Conservation (phyloP, 2,329 filamentous ascomycete species). For the Zasmidium citrigriseum region DNA sequence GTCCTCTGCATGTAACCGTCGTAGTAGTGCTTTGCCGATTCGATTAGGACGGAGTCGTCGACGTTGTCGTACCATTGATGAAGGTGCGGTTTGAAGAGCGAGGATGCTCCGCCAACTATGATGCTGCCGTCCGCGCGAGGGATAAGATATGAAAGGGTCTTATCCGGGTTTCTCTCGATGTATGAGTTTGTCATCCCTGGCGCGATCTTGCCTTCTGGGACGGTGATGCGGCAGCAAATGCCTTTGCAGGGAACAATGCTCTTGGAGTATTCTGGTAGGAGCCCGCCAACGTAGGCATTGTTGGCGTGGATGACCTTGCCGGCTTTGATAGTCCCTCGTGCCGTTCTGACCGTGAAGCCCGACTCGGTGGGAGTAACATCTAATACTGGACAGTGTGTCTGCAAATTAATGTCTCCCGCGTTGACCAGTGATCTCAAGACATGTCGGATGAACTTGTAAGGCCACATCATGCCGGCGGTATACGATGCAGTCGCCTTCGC, state of each 20-base stretch:
- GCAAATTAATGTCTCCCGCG: conserved; percentile 62
- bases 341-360: conserved; percentile 18
- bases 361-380: conserved; percentile 12
- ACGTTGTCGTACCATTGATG: conserved; percentile 49
- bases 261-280: conserved; percentile 36
- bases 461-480: conserved; percentile 69
- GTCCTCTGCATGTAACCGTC: conserved; percentile 49
- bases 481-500: conserved; percentile 34
- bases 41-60: conserved; percentile 49
- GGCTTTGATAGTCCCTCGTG: conserved; percentile 25
- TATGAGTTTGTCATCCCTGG: conserved; percentile 23
- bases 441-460: conserved; percentile 76
- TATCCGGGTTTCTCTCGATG: conserved; percentile 20
- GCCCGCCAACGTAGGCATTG: conserved; percentile 37
- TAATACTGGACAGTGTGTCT: conserved; percentile 67
- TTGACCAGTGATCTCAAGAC: conserved; percentile 62
- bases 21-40: conserved; percentile 45
- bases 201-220: conserved; percentile 13
- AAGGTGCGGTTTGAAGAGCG: conserved; percentile 34
- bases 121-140: conserved; percentile 46
- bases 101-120: conserved; percentile 44
- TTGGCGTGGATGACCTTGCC: conserved; percentile 36
- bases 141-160: conserved; percentile 40
- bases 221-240: conserved; percentile 29
- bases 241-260: conserved; percentile 38